These are phyloP conservation scores for Penicillium hordei DNA, from an alignment of 2,329 filamentous ascomycete species.

Conservation along the genomic window DNA sequence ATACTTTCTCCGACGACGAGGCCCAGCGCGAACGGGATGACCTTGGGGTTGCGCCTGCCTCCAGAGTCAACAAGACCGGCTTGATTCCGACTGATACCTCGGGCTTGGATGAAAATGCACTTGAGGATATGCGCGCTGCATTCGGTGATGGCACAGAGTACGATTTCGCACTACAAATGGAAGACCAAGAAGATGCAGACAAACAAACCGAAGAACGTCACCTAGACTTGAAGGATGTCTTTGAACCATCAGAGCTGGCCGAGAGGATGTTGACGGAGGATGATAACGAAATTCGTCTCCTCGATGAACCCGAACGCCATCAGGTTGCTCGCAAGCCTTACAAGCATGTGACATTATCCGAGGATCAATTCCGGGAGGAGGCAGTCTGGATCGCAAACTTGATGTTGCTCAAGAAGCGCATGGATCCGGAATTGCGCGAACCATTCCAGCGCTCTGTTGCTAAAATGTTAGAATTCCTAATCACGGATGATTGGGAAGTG, in stretches of 20 bases:
- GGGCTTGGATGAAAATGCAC: conserved; percentile 84
- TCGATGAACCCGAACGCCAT: conserved; percentile 90
- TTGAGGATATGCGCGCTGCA: conserved; percentile 94
- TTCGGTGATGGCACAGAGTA: conserved; percentile 97
- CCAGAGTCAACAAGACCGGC: conserved; percentile 66
- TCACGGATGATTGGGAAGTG: conserved; percentile 90
- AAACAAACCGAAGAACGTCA: conserved; percentile 76
- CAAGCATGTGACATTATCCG: conserved; percentile 73
- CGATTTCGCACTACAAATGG: conserved; percentile 85
- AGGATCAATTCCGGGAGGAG: conserved; percentile 88
- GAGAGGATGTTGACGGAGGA: conserved; percentile 95
- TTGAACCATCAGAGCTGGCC: conserved; percentile 90
- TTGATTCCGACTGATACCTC: conserved; percentile 72
- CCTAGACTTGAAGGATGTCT: conserved; percentile 94
- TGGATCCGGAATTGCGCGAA: conserved; percentile 68
- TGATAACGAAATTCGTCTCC: conserved; percentile 84
- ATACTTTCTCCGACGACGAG: conserved; percentile 85
- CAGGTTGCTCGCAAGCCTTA: conserved; percentile 89
- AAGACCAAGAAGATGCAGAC: conserved; percentile 78
- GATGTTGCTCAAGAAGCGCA: conserved; percentile 81
- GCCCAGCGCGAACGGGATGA: conserved; percentile 76
- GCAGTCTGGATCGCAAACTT: conserved; percentile 87
- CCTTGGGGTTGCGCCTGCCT: conserved; percentile 80
- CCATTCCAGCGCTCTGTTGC: conserved; percentile 86
- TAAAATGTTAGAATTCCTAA: conserved; percentile 93